Conservation (phyloP, 2,329 filamentous ascomycete species). For the Escovopsis weberi region DNA sequence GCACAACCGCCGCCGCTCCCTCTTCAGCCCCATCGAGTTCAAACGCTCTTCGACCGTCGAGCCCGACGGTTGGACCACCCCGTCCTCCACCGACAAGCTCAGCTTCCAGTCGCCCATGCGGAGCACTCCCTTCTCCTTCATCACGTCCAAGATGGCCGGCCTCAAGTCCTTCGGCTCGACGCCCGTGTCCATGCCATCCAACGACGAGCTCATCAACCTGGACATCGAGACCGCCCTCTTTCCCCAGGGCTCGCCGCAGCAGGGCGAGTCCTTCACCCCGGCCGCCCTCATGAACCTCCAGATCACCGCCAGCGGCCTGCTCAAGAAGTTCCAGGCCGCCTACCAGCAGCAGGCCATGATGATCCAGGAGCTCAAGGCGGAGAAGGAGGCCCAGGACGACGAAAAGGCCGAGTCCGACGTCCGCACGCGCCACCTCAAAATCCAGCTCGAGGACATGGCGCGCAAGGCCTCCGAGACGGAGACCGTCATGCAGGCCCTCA, state of each 20-base stretch:
- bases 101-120: conserved; percentile 7
- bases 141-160: conserved; percentile 31
- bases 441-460: conserved; percentile 46
- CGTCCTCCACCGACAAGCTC: not conserved
- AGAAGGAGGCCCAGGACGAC: conserved; percentile 38
- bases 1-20: conserved; percentile 4
- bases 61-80: not conserved
- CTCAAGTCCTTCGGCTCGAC: conserved; percentile 17
- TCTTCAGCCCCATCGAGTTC: conserved; percentile 7
- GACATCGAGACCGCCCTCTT: conserved; percentile 42
- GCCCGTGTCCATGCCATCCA: conserved; percentile 14
- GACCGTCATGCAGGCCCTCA: conserved; percentile 31
- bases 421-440: conserved; percentile 37
- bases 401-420: conserved; percentile 42
- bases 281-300: conserved; percentile 48
- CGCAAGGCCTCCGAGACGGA: conserved; percentile 39
- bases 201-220: conserved; percentile 41
- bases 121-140: conserved; percentile 24
- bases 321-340: conserved; percentile 42
- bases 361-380: conserved; percentile 35
- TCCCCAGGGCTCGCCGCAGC: conserved; percentile 25
- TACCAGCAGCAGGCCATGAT: conserved; percentile 38
- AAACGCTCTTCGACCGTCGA: conserved; percentile 1
- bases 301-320: conserved; percentile 37
- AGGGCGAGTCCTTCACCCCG: conserved; percentile 40